Base-by-base conservation (phyloP, 163 green algal genomes). In the Scenedesmus sp. region DNA sequence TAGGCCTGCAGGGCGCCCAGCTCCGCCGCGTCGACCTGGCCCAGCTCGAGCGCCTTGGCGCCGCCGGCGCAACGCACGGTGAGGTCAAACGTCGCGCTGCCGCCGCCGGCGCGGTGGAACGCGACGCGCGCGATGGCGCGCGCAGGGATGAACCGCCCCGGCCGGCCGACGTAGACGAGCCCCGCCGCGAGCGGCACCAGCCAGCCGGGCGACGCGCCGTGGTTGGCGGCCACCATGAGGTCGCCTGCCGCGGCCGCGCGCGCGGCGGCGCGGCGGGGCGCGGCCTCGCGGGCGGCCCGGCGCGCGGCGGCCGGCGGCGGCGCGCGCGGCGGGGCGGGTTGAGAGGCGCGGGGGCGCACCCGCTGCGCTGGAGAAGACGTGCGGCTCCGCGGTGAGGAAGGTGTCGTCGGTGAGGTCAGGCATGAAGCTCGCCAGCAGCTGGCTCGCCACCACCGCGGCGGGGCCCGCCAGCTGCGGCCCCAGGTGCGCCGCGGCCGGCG, bases 391-490 rank as follows among this genome's bases (percentile, higher is more conserved):
- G 2, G 69, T 77, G 10, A 77, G 54, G 54, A 77, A 77, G 22
- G 69, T 77, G 54, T 60, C 39, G 7, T 77, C 69, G 6, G 14
- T 4, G 2, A 77, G 54, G 36, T 56, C 39, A 45, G 54, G 36
- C 6, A 77, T 56, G 69, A 67, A 77, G 33, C 50, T 77, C 26
- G 69, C 69, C 39, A 77, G 69, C 53, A 77, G 69, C 69, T 67
- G 54, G 15, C 69, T 77, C 24, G 66, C 53, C 69, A 77, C 69
- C 20, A 77, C 69, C 22, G 69, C 69, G 45, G 69, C 69, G 54
- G 69, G 31, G 5, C 69, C 69, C 17, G 54, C 28, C 45, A 77
- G 69, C 33, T n/a, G 29, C 24, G 31, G 24, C 22, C 69, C 69
- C 54, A 77, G 54, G 39, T 77, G 39, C 39, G 24, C 34, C n/a